Percentiles rank a stretch among this genome's conserved stretches.
Conservation (phyloP, 768 basidiomycete genomes). For the Amanita rimosa region DNA sequence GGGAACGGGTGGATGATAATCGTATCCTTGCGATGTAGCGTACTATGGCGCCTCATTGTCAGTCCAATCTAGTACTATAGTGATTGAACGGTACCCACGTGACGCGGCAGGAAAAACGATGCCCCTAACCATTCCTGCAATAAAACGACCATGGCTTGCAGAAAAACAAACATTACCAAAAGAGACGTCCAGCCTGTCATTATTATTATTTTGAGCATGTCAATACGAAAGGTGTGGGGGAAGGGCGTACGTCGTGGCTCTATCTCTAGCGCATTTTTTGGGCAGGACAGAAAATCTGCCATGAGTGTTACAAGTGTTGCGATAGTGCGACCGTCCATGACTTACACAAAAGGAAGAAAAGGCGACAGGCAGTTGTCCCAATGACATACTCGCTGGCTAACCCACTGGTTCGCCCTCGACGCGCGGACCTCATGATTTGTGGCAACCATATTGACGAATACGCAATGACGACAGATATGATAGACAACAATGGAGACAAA, state of each 20-base stretch:
- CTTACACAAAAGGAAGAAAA: conserved; percentile 70
- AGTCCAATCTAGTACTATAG: neutral
- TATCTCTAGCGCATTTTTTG: conserved; percentile 78
- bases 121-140: conserved; percentile 74
- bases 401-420: conserved; percentile 60
- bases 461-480: conserved; percentile 53
- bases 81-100: conserved; percentile 28
- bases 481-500: conserved; percentile 50
- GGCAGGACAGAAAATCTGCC: conserved; percentile 73
- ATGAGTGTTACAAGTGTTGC: conserved; percentile 1
- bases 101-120: conserved; percentile 70
- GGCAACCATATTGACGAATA: conserved; percentile 81
- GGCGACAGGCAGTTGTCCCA: conserved; percentile 62
- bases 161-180: conserved; percentile 45
- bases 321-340: conserved; percentile 1
- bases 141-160: conserved; percentile 51
- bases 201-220: neutral
- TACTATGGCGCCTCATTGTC: neutral
- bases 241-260: conserved; percentile 50
- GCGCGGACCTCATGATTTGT: conserved; percentile 71
- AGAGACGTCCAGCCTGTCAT: conserved; percentile 51
- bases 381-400: conserved; percentile 61
- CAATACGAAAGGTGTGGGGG: neutral
- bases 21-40: conserved; percentile 31
- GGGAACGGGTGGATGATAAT: conserved; percentile 80